Base-by-base conservation (phyloP, 352 stramenopile genomes). In the Phytophthora syringae region DNA sequence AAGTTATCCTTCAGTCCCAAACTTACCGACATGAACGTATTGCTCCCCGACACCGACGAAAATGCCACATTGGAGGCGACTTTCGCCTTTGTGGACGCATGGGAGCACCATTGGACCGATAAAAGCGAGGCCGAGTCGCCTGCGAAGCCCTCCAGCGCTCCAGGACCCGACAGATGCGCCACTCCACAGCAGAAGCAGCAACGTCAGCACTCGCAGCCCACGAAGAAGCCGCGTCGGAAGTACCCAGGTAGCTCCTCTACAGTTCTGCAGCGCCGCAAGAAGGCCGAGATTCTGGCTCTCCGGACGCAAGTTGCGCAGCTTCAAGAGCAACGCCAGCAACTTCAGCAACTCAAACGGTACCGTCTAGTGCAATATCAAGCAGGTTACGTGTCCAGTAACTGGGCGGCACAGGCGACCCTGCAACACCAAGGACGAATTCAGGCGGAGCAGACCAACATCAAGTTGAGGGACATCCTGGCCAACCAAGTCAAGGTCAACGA, bases 231-330 rank as follows among this genome's bases (percentile, higher is more conserved):
- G 2, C 34, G 64, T 6, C 49, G 49, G 7, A 64, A 60, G 40
- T 69, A 69, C 43, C 58, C 64, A 5, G 60, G 59, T 21, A 68
- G 64, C 32, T 72, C 52, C 13, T 69, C 58, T 2, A 72, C 64
- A 4, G 51, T 48, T n/a, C 18, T 69, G 25, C 64, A 74, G 36
- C 54, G 59, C 5, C 64, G 64, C 9, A 77, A 77, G 58, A 76
- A 77, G 37, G 64, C 67, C 7, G 69, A 74, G 30, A 63, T 74
- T 32, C 9, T 62, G 32, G 53, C 67, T 16, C 34, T 77, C n/a
- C 18, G 64, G 9, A 56, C n/a, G 1, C 58, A 71, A n/a, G n/a
- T n/a, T n/a, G 37, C 49, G 58, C 49, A 62, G 39, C 45, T 77
- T 25, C 58, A 74, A 16, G 7, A 5, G 27, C 63, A 64, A 20